phyloP scores from a whole-genome alignment of 306 rosid species.

The Malus asiatica region DNA sequence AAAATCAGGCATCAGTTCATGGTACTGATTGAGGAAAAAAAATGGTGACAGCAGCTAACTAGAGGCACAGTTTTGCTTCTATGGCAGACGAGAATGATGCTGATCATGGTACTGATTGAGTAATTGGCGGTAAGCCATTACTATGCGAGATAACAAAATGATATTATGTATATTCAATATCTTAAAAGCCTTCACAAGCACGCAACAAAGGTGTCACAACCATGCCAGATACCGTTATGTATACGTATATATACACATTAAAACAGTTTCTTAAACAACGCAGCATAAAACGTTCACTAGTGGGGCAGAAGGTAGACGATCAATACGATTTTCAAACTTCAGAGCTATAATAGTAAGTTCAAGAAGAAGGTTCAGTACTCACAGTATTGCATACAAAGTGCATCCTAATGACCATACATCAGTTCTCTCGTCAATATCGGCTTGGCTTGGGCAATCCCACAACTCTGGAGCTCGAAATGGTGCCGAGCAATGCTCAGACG shows the following conservation, averaged over 20 bases:
- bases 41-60: slow-evolving; percentile 4
- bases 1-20: slow-evolving; percentile 6
- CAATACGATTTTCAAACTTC: not conserved
- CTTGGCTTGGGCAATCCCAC: slow-evolving; percentile 96
- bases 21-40: not conserved
- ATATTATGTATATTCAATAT: not conserved
- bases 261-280: not conserved
- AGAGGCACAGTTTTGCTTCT: not conserved
- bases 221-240: not conserved
- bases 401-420: slow-evolving; percentile 97
- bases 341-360: not conserved
- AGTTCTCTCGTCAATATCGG: slow-evolving; percentile 88
- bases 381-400: slow-evolving; percentile 96
- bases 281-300: not conserved
- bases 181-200: not conserved
- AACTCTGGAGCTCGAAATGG: slow-evolving; percentile 98
- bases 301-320: not conserved
- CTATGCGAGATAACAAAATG: not conserved
- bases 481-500: slow-evolving; percentile 93
- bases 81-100: not conserved
- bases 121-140: not conserved
- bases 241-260: not conserved
- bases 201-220: no score
- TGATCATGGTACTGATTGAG: not conserved
- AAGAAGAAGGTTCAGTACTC: slow-evolving; percentile 23